Conservation (phyloP, 768 basidiomycete species). For the Dioszegia aurantiaca region DNA sequence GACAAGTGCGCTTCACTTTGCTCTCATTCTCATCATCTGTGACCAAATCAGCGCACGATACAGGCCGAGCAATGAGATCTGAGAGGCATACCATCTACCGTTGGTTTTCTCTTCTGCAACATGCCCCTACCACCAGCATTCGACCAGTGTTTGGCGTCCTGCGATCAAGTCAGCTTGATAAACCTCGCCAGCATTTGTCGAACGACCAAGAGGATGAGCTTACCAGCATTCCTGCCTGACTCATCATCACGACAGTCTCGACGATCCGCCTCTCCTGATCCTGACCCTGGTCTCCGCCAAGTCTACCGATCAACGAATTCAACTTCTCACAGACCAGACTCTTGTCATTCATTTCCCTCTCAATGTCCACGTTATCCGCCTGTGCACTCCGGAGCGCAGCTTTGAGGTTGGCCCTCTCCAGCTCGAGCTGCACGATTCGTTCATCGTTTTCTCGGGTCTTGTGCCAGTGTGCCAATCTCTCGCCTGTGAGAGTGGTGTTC, state of each 20-base stretch:
- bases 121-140: too few relatives aligned
- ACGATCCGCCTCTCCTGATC: background rate
- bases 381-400: background rate
- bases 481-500: background rate
- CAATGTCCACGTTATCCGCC: background rate
- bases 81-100: too few relatives aligned
- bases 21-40: too few relatives aligned
- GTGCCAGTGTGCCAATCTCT: background rate
- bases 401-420: background rate
- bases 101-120: too few relatives aligned
- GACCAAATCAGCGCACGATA: too few relatives aligned
- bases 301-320: background rate
- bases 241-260: background rate
- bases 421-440: background rate
- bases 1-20: too few relatives aligned
- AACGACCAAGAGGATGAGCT: background rate
- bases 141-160: too few relatives aligned
- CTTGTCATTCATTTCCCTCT: background rate
- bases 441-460: background rate
- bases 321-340: background rate
- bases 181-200: too few relatives aligned
- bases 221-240: conserved; percentile 3
- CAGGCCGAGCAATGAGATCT: too few relatives aligned
- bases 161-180: too few relatives aligned
- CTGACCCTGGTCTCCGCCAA: background rate